These are phyloP conservation scores for Tephrocybe sp. DNA, from an alignment of 768 basidiomycete species.

Conservation along the genomic window DNA sequence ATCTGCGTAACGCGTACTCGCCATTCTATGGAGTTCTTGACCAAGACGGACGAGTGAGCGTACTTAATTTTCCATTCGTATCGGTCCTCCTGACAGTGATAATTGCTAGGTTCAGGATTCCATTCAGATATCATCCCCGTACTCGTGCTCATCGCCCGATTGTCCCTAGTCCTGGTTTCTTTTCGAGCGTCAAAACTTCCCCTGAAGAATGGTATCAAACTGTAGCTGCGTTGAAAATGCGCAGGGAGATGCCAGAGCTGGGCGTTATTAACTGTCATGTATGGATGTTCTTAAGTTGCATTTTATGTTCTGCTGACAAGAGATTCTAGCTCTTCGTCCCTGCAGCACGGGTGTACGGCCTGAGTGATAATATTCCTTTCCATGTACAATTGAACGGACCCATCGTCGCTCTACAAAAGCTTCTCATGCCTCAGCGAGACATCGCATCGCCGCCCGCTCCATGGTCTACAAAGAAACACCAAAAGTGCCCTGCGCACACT, in stretches of 20 bases:
- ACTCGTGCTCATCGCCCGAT: slow-evolving; percentile 56
- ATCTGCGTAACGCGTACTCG: slow-evolving; percentile 38
- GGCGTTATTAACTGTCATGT: not conserved
- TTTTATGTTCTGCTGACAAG: not conserved
- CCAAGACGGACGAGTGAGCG: slow-evolving; percentile 42
- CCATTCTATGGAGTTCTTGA: slow-evolving; percentile 42
- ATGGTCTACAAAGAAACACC: slow-evolving; percentile 14
- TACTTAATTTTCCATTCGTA: not conserved
- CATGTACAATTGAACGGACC: slow-evolving; percentile 59
- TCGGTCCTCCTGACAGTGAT: not conserved
- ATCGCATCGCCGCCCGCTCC: slow-evolving; percentile 12
- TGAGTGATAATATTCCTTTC: slow-evolving; percentile 59
- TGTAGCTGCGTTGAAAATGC: slow-evolving; percentile 11
- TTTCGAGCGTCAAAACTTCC: slow-evolving; percentile 53
- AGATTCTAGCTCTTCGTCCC: slow-evolving; percentile 56
- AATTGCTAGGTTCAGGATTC: slow-evolving; percentile 39
- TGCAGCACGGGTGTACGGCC: slow-evolving; percentile 47
- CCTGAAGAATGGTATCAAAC: slow-evolving; percentile 69
- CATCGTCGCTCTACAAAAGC: slow-evolving; percentile 40
- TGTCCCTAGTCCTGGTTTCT: slow-evolving; percentile 43
- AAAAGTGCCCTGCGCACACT: slow-evolving; percentile 9
- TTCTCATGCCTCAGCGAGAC: slow-evolving; percentile 29
- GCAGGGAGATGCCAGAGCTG: not conserved
- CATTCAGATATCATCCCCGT: slow-evolving; percentile 51
- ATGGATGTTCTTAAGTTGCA: not conserved